These are phyloP conservation scores for Gaillardinia entomophila DNA, from an alignment of 805 yeast genomes.

Conservation along the genomic window DNA sequence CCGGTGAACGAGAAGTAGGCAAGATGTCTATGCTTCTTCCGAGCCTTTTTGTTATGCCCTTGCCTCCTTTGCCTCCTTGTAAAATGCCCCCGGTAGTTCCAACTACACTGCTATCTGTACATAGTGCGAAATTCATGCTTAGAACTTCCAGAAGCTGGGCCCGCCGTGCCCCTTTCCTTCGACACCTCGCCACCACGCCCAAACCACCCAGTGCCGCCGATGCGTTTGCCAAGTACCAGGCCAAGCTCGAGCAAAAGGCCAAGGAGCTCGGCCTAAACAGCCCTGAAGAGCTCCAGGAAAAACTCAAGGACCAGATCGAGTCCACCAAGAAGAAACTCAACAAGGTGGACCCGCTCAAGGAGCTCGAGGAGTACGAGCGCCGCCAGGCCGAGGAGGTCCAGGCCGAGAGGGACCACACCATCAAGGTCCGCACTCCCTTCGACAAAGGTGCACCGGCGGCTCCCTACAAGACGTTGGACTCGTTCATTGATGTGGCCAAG, in stretches of 20 bases:
- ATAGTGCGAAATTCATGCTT: too few species aligned
- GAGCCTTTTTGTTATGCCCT: too few species aligned
- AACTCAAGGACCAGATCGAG: slow-evolving; percentile 57
- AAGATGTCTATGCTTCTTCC: too few species aligned
- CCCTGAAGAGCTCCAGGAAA: slow-evolving; percentile 57
- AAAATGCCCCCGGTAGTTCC: too few species aligned
- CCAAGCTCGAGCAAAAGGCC: slow-evolving; percentile 31
- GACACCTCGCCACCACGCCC: background rate
- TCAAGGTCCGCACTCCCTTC: slow-evolving; percentile 30
- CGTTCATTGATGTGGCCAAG: slow-evolving; percentile 69
- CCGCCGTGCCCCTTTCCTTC: too few species aligned
- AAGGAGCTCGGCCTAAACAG: slow-evolving; percentile 26
- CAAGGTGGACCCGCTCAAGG: slow-evolving; percentile 64
- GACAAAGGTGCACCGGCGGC: slow-evolving; percentile 26
- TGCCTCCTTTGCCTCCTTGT: too few species aligned
- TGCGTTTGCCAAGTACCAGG: slow-evolving; percentile 15
- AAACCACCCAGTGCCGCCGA: slow-evolving; percentile 1
- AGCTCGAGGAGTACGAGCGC: slow-evolving; percentile 52
- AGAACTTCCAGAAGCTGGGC: too few species aligned
- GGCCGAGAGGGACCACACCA: slow-evolving; percentile 16
- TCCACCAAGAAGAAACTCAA: slow-evolving; percentile 49
- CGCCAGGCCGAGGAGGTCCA: slow-evolving; percentile 25
- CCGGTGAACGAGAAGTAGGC: background rate
- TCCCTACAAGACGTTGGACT: slow-evolving; percentile 68
- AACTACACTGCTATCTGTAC: too few species aligned